Evolutionary conservation across 768 basidiomycete genomes (phyloP), one percentile per base, ranked within the genome.

Genomic region (Podaxis pistillaris): DNA sequence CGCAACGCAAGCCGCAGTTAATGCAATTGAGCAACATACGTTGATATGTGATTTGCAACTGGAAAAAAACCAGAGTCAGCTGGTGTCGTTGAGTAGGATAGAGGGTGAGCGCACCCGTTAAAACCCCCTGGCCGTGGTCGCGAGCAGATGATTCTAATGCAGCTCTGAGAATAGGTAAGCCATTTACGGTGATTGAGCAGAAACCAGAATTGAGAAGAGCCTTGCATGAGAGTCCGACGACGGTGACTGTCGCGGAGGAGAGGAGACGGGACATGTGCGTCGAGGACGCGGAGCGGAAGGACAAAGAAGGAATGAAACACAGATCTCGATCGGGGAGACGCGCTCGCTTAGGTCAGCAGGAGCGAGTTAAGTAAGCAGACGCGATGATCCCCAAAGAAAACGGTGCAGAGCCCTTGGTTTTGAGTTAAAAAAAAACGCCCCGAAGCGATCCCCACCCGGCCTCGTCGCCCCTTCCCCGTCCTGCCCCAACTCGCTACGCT

Each of bases 31-130:
- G 28, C 13, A 13, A 79, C 87, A 60, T 72, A 94, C 88, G 93
- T 95, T 55, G 96, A 97, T 59, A 96, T 87, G 71, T 98, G 96
- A 74, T 98, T 98, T 61, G 90, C 86, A 52, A 97, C 95, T 96
- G 66, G 52, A 44, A 44, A 53, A 58, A 51, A 66, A 46, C 0
- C 55, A 49, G 51, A n/a, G 52, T 54, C 55, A 55, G 37, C 60
- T 65, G 62, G 56, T 51, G 4, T 41, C 26, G 13, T 15, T 41
- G 46, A 41, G 56, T 63, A 64, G 57, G 26, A 51, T 65, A 46
- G 9, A 15, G 8, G 40, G 4, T 11, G 62, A 13, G 49, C 84
- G 56, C 59, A 92, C 92, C 85, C 28, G 93, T 95, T 22, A 94
- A 70, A 37, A 94, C 73, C 54, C 91, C 91, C 63, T 83, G 84